Evolutionary conservation across 164 flowering plant species (phyloP), one percentile per base, ranked within the genome.

Genomic region (Saururus chinensis): DNA sequence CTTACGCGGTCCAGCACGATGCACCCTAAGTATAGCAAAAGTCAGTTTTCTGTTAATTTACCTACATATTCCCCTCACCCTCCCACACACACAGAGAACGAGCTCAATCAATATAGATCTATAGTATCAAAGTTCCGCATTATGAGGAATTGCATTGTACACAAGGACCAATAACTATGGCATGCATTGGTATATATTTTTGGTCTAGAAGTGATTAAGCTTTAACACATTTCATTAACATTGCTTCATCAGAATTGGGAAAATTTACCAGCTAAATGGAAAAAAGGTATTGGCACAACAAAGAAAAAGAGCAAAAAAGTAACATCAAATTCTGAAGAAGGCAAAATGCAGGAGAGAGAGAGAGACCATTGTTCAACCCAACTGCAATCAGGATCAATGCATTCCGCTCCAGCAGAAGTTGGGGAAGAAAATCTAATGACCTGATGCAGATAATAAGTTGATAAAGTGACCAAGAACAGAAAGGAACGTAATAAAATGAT

Each of bases 281-380:
- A 30, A 30, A 30, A 30, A 6, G 37, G 4, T 45, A 45, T 45
- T 45, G 14, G 49, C 14, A 45, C 17, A 45, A 12, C 17, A 45
- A 45, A 9, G 4, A 17, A 12, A 45, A 7, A 12, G 49, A 45
- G 0, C 4, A 17, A 45, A 45, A 45, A 6, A 30, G 37, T 6
- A 6, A 30, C 37, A 45, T 45, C 14, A 45, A 41, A 45, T 45
- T 45, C 17, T 3, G 14, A n/a, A n/a, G 2, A 12, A 45, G 14
- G 17, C 49, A 45, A 0, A 45, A 45, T 45, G 49, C 49, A 45
- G 11, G 35, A 57, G 42, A 35, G 41, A 64, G 22, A 45, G 19
- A 19, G 5, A 57, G 78, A 89, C 98, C 98, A 89, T 80, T 89
- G 96, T 70, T 92, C 96, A 23, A 92, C 88, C 96, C 98, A 92